Base-by-base conservation (phyloP, 2,329 filamentous ascomycete species). In the Apiospora rasikravindrae region DNA sequence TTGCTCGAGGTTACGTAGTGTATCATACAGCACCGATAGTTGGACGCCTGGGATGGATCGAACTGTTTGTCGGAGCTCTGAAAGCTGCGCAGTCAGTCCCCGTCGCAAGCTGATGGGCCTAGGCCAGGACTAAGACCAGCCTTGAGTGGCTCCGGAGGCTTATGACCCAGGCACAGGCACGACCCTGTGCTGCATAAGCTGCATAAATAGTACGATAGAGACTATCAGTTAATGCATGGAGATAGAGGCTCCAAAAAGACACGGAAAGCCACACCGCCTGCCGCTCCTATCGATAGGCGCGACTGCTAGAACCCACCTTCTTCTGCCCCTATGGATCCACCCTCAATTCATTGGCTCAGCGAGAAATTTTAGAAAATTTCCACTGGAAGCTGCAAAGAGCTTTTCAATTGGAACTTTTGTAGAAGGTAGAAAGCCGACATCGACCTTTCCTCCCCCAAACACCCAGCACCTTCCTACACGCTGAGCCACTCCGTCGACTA, bases 11-110 rank as follows among this genome's bases (percentile, higher is more conserved):
- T 64, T 64, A 37, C 49, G 67, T 69, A 69, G 67, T 26, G 7
- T 37, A 33, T 45, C 24, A 47, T 26, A 11, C 53, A 61, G 74
- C 74, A 73, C 73, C 74, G 70, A 51, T 51, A 71, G 67, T 71
- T 67, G 68, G 70, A 71, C 73, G 75, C 71, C 76, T 70, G 69
- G 73, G 73, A 71, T 47, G 16, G 44, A 49, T n/a, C 22, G 22
- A n/a, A 70, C 13, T 45, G 69, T 67, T 42, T 22, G 24, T 57
- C 37, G 33, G 53, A 29, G 29, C 33, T 64, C 57, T 64, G 53
- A 37, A 61, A 61, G 53, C 53, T 37, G 33, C 33, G 33, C 53
- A 61, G 53, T 11, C 29, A 61, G 53, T 61, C 33, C 53, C 53
- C 53, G 53, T 16, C n/a, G 49, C 49, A 49, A 57, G 26, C 51